Conservation (phyloP, 257 asterid genomes). For the Jacaranda mimosifolia region DNA sequence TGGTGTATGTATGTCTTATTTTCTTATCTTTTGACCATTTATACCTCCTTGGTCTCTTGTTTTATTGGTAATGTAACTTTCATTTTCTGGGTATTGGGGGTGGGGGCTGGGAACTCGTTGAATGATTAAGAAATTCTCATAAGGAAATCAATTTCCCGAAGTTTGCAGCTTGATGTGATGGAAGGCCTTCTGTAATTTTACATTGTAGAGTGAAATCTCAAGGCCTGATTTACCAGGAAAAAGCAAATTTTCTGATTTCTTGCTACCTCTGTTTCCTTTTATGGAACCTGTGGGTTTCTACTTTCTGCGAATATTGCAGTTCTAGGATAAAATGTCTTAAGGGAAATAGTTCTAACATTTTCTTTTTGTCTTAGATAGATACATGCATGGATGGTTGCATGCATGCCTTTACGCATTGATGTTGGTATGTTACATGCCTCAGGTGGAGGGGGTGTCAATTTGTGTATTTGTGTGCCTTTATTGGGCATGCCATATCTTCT, state of each 20-base stretch:
- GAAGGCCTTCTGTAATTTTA: neutral
- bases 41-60: neutral
- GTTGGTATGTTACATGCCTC: neutral
- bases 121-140: conserved; percentile 2
- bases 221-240: conserved; percentile 17
- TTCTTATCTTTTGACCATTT: neutral
- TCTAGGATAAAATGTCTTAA: neutral
- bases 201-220: neutral
- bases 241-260: neutral
- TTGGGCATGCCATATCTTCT: neutral
- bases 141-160: neutral
- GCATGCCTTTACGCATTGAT: neutral
- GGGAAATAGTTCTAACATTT: neutral
- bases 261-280: neutral
- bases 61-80: neutral
- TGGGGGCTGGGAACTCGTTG: neutral
- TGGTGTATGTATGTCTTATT: neutral
- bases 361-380: neutral
- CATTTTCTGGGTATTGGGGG: neutral
- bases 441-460: neutral
- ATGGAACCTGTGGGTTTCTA: neutral
- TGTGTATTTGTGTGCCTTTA: neutral
- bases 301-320: neutral
- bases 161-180: neutral
- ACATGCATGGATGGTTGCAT: neutral